phyloP scores from a whole-genome alignment of 2,329 filamentous ascomycete species.

The Claviceps sp. region DNA sequence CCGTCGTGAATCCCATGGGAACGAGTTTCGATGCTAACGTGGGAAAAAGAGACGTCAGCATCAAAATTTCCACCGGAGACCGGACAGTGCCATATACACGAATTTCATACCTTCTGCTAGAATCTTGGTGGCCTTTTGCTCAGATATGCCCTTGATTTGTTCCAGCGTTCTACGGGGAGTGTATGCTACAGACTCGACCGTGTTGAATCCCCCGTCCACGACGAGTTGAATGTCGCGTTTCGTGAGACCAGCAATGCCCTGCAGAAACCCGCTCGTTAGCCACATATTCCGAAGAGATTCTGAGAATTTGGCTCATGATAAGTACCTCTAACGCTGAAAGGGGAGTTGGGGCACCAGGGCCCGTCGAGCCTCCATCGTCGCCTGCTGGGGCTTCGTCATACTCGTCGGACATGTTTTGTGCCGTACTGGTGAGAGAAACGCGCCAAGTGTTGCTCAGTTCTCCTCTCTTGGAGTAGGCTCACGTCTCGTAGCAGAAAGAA shows the following conservation, averaged over 20 bases:
- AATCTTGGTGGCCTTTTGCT: constrained; percentile 89
- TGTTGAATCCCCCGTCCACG: constrained; percentile 84
- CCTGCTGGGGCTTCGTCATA: constrained; percentile 51
- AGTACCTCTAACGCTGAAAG: constrained; percentile 74
- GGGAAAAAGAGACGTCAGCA: constrained; percentile 36
- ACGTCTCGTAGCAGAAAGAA: neutral
- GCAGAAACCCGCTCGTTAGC: neutral
- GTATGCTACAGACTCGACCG: constrained; percentile 90
- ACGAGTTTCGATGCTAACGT: constrained; percentile 81
- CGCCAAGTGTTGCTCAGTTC: neutral
- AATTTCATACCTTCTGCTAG: constrained; percentile 60
- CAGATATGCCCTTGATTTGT: constrained; percentile 95
- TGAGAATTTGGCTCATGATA: neutral
- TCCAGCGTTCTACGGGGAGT: constrained; percentile 73
- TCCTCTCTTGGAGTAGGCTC: neutral
- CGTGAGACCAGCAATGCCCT: constrained; percentile 84
- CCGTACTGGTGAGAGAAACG: neutral
- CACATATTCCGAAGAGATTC: neutral
- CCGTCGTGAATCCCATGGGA: constrained; percentile 97
- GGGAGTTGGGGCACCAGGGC: constrained; percentile 87
- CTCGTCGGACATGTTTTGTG: constrained; percentile 32
- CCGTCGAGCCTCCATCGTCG: constrained; percentile 62
- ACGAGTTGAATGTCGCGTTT: constrained; percentile 90
- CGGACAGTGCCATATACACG: neutral
- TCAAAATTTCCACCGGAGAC: neutral